Percentiles rank a stretch among this genome's conserved stretches.
Evolutionary conservation across 2,329 filamentous ascomycete genomes (phyloP).

Genomic region (Diaporthe capsici): DNA sequence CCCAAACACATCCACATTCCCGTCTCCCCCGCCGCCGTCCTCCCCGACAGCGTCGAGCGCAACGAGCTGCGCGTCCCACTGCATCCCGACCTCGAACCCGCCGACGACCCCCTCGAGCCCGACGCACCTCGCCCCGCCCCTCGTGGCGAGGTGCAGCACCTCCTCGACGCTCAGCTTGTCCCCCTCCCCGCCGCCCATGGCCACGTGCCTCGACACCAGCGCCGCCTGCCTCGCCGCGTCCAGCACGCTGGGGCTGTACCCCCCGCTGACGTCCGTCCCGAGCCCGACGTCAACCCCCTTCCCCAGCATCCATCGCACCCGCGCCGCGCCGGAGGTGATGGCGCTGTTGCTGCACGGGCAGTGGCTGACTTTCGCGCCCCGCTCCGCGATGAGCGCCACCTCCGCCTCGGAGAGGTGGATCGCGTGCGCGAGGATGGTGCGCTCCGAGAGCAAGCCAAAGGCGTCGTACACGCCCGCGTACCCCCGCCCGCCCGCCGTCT

Average conservation of each 20-base stretch:
- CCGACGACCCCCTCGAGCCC: slow-evolving; percentile 81
- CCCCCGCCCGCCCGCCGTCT: slow-evolving; percentile 47
- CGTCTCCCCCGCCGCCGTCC: slow-evolving; percentile 59
- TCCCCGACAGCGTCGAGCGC: slow-evolving; percentile 67
- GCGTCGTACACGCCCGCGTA: slow-evolving; percentile 88
- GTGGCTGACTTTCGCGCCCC: slow-evolving; percentile 80
- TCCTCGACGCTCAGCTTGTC: slow-evolving; percentile 87
- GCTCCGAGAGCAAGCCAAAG: slow-evolving; percentile 75
- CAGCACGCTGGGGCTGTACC: slow-evolving; percentile 85
- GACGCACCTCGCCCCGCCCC: slow-evolving; percentile 87
- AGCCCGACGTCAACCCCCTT: slow-evolving; percentile 84
- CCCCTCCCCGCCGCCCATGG: slow-evolving; percentile 69
- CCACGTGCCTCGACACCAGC: slow-evolving; percentile 81
- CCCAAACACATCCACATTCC: slow-evolving; percentile 89
- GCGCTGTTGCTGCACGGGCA: slow-evolving; percentile 91
- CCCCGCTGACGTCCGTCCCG: slow-evolving; percentile 92
- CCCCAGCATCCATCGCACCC: slow-evolving; percentile 81
- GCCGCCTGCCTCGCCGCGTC: slow-evolving; percentile 87
- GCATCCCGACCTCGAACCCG: slow-evolving; percentile 86
- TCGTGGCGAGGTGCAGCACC: slow-evolving; percentile 86
- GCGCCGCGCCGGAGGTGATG: slow-evolving; percentile 83
- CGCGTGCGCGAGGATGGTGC: slow-evolving; percentile 88
- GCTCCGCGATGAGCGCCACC: slow-evolving; percentile 71
- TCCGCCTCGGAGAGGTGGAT: slow-evolving; percentile 82
- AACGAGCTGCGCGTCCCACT: slow-evolving; percentile 92